Evolutionary conservation across 2,329 filamentous ascomycete genomes (phyloP), one percentile per base, ranked within the genome.

Genomic region (Phaeosphaeriaceae sp.): DNA sequence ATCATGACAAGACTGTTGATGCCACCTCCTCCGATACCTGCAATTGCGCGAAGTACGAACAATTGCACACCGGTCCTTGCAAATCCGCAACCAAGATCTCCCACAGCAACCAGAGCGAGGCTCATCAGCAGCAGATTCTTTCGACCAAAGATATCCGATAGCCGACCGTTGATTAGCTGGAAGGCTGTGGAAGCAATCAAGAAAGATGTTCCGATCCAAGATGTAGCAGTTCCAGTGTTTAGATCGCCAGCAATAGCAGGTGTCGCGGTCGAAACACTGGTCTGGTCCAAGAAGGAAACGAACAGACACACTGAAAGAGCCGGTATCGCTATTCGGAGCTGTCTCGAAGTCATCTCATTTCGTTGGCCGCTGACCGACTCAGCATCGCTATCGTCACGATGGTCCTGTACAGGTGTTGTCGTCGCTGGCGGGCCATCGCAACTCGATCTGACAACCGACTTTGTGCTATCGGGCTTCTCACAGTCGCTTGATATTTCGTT

Each of bases 91-190:
- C 87, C 76, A 48, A 89, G 73, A 68, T 88, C 86, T 1, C 83
- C 85, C 11, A 89, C 56, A 10, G 81, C 80, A 10, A 89, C 76
- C 11, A 88, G 71, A 0, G 77, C 78, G 2, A 88, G 73, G 82
- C 84, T 2, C 77, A 79, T 7, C 89, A 70, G 54, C 84, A 85
- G 17, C 88, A 62, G 33, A 27, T 57, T 59, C 15, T 60, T 63
- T 17, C 60, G 57, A n/a, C 86, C 85, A 54, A 88, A 82, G 1
- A 88, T 86, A 70, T 89, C 86, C 0, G 85, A 87, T 2, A 88
- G 66, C 6, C 86, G 81, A n/a, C 87, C 87, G 67, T 89, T 89
- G 1, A 89, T 80, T 60, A 88, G 85, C 60, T 88, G 86, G 60
- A 89, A 89, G 27, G 85, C 84, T 0, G 87, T 88, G 56, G 84